phyloP scores from a whole-genome alignment of 2,329 filamentous ascomycete species.

The Aspergillus novoparasiticus region DNA sequence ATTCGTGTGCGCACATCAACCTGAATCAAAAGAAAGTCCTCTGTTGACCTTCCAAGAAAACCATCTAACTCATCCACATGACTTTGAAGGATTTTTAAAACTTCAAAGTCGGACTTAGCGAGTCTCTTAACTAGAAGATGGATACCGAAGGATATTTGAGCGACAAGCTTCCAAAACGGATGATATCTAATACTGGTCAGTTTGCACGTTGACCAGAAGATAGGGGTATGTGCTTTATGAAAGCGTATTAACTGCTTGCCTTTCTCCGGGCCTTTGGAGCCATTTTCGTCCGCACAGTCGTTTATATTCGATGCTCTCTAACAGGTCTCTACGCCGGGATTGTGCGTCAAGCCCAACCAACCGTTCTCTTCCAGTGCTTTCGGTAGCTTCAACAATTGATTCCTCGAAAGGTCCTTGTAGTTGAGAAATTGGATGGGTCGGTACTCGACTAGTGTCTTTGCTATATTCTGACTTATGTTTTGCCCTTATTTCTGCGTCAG shows the following conservation, averaged over 20 bases:
- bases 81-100: slow-evolving; percentile 82
- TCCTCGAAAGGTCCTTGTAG: slow-evolving; percentile 50
- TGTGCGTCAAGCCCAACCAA: slow-evolving; percentile 42
- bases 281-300: slow-evolving; percentile 73
- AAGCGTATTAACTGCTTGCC: slow-evolving; percentile 22
- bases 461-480: slow-evolving; percentile 5
- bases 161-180: slow-evolving; percentile 84
- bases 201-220: neutral
- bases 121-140: slow-evolving; percentile 82
- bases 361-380: slow-evolving; percentile 27
- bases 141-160: slow-evolving; percentile 91
- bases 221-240: neutral
- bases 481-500: slow-evolving; percentile 5
- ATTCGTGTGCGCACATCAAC: slow-evolving; percentile 80
- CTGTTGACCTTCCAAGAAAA: slow-evolving; percentile 81
- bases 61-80: slow-evolving; percentile 94
- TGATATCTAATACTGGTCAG: slow-evolving; percentile 62
- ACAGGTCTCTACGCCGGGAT: slow-evolving; percentile 63
- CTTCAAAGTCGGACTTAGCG: slow-evolving; percentile 85
- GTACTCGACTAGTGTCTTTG: slow-evolving; percentile 23
- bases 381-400: slow-evolving; percentile 44
- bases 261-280: slow-evolving; percentile 72
- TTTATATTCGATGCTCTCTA: slow-evolving; percentile 69
- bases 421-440: slow-evolving; percentile 44
- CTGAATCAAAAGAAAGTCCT: slow-evolving; percentile 78